Percentiles rank a stretch among this genome's conserved stretches.
Conservation (phyloP, 768 basidiomycete species). For the Auriscalpium orientale region DNA sequence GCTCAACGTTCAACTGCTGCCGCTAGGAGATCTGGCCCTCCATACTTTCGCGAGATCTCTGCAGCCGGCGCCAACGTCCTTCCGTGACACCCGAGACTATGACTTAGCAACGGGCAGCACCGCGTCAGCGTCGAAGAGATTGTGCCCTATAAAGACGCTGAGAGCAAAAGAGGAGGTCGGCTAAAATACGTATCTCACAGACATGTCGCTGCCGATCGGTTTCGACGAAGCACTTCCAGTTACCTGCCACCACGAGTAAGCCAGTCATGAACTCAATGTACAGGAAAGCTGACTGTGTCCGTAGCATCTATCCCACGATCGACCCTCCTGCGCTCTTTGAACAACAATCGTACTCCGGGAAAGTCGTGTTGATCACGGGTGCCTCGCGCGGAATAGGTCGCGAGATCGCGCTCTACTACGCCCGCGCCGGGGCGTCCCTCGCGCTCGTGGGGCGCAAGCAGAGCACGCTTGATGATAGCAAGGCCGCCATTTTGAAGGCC, state of each 20-base stretch:
- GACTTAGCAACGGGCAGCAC: too few species aligned
- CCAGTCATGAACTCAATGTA: neutral
- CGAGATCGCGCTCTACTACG: constrained; percentile 9
- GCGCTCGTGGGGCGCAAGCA: constrained; percentile 7
- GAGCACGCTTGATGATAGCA: constrained; percentile 10
- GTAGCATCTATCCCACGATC: neutral
- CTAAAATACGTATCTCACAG: too few species aligned
- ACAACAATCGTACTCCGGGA: constrained; percentile 4
- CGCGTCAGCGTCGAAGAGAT: too few species aligned
- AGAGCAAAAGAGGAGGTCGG: too few species aligned
- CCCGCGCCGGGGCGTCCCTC: constrained; percentile 11
- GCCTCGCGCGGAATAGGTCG: constrained; percentile 10
- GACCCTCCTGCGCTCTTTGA: neutral
- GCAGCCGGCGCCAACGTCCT: too few species aligned
- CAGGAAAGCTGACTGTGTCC: neutral
- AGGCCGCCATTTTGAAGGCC: neutral
- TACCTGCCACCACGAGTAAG: neutral
- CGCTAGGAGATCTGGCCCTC: too few species aligned
- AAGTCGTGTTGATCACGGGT: constrained; percentile 17
- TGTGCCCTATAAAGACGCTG: too few species aligned
- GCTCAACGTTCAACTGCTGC: too few species aligned
- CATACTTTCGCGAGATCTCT: too few species aligned
- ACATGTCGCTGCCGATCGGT: neutral
- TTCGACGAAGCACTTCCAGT: neutral
- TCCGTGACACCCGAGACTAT: too few species aligned